A percentile compares a stretch with the other conserved stretches of the same genome.
Evolutionary conservation across 495 filamentous ascomycete genomes (phyloP).

Genomic region (Bacidia gigantensis): DNA sequence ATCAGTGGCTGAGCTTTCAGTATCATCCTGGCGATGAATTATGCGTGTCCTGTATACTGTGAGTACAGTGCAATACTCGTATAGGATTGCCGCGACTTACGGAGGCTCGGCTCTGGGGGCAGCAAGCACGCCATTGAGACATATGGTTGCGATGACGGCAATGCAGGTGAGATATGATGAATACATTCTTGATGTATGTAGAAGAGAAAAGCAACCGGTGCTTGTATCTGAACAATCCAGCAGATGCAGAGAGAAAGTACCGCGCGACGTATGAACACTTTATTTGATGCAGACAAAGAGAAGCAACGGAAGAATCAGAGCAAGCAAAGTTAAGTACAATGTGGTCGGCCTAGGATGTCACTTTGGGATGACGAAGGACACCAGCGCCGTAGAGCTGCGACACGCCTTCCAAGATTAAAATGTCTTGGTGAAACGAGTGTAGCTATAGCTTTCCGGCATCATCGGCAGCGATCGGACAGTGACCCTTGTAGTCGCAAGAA

Average conservation of each 20-base stretch:
- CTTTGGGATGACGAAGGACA: background rate
- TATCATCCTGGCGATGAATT: too few relatives aligned
- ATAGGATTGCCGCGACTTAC: background rate
- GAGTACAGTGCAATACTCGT: background rate
- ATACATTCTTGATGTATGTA: background rate
- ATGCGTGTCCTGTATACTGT: background rate
- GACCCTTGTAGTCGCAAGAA: background rate
- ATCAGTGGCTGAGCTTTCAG: too few relatives aligned
- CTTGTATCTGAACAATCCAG: background rate
- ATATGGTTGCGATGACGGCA: background rate
- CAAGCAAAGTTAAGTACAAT: background rate
- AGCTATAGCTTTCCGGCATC: background rate
- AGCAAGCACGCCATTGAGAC: background rate
- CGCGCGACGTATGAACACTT: background rate
- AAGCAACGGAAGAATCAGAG: background rate
- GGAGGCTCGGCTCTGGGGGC: background rate
- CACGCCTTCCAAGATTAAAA: background rate
- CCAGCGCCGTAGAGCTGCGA: background rate
- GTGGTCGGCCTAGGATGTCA: background rate
- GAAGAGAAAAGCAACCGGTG: background rate
- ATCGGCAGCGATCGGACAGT: background rate
- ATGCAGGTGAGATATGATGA: background rate
- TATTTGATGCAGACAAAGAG: background rate
- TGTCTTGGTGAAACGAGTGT: background rate
- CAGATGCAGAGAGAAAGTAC: background rate